These are phyloP conservation scores for Arachnomyces sp. DNA, from an alignment of 2,329 filamentous ascomycete genomes.

Conservation along the genomic window DNA sequence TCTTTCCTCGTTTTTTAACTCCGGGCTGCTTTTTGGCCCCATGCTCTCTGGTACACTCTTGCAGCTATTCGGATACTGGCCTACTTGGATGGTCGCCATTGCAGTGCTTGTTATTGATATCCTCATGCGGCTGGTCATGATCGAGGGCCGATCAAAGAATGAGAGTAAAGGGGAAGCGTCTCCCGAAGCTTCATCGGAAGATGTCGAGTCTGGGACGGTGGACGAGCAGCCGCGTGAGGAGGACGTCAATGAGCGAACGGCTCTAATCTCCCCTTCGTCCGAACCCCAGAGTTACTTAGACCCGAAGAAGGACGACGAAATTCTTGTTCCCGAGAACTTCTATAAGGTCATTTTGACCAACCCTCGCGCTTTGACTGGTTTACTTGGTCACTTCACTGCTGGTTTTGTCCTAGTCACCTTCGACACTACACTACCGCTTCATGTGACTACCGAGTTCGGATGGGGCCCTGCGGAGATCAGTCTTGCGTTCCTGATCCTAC, in stretches of 20 bases:
- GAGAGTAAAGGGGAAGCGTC: neutral
- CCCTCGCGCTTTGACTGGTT: conserved; percentile 8
- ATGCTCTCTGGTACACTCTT: conserved; percentile 14
- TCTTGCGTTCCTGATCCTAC: conserved; percentile 14
- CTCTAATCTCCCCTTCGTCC: too few relatives aligned
- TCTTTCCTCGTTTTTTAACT: conserved; percentile 9
- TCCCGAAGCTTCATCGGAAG: conserved; percentile 1
- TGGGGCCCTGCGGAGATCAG: conserved; percentile 15
- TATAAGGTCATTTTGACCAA: conserved; percentile 13
- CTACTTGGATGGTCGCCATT: conserved; percentile 15
- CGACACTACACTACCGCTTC: conserved; percentile 18
- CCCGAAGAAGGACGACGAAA: neutral
- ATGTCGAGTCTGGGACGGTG: too few relatives aligned
- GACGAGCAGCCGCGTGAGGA: too few relatives aligned
- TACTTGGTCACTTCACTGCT: conserved; percentile 8
- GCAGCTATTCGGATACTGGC: conserved; percentile 17
- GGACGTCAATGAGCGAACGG: too few relatives aligned
- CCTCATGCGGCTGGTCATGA: conserved; percentile 19
- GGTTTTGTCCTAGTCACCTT: conserved; percentile 13
- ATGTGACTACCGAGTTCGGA: conserved; percentile 15
- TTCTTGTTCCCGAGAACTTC: conserved; percentile 6
- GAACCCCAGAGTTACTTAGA: neutral
- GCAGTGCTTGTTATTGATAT: conserved; percentile 16
- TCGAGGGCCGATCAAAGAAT: conserved; percentile 11
- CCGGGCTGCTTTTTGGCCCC: conserved; percentile 15